Base-by-base conservation (phyloP, 805 yeast species). In the Clavispora phyllophila region DNA sequence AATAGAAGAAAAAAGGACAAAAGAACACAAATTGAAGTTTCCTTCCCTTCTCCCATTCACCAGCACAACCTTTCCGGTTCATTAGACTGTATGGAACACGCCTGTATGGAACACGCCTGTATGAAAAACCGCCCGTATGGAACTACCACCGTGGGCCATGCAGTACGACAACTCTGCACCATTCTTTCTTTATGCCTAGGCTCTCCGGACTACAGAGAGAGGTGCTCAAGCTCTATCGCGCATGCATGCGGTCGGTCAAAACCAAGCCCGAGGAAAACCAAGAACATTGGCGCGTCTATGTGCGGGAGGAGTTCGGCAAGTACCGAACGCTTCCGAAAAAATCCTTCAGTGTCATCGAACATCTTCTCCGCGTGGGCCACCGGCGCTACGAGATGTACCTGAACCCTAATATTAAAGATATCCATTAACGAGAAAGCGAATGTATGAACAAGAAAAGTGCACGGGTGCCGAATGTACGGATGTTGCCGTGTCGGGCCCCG, bases 321-420 rank as follows among this genome's bases (percentile, higher is more conserved):
- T 70, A 81, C 58, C 65, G 70, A 39, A 53, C 60, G 24, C 63
- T 90, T 9, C 79, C 84, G 28, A 82, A 84, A 60, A 83, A 86
- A 52, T 95, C 87, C 50, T 90, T 90, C 60, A 73, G 83, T 35
- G 84, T 96, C 1, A 80, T 90, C 35, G 98, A 90, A 59, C 89
- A 90, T 62, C 69, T 91, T 29, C 62, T 90, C 32, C 70, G 98
- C 45, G 73, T 76, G 3, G 98, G 98, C 4, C 71, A 76, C 47
- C 79, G 82, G 56, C 71, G 84, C 54, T 70, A 75, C 39, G 95
- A 88, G 48, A 77, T 82, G 78, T 85, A 81, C 51, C 77, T 83
- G 51, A 76, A 79, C 48, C 80, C 86, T 12, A 25, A 14, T n/a
- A 27, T 27, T 14, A 27, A 27, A 27, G 17, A 27, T n/a, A 27